A percentile compares a stretch with the other conserved stretches of the same genome.
Evolutionary conservation across 257 asterid genomes (phyloP).

Genomic region (Lantana camara): DNA sequence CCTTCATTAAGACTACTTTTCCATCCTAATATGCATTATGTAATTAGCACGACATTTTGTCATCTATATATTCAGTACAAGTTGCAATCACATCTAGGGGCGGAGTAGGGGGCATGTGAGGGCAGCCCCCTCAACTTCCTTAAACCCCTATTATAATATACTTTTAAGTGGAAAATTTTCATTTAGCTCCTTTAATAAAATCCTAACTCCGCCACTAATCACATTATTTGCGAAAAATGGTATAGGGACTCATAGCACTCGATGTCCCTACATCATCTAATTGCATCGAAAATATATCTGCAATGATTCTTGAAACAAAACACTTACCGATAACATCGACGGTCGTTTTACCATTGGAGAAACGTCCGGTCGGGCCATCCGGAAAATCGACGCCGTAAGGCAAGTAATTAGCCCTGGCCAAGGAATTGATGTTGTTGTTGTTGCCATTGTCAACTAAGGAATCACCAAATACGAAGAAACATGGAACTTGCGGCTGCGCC

Average conservation of each 20-base stretch:
- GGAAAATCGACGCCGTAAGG: constrained; percentile 73
- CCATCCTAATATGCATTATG: neutral
- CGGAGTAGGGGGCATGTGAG: too few relatives aligned
- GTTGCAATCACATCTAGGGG: too few relatives aligned
- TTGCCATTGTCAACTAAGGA: constrained; percentile 78
- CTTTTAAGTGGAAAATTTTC: too few relatives aligned
- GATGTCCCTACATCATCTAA: neutral
- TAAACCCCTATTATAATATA: too few relatives aligned
- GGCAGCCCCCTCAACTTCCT: too few relatives aligned
- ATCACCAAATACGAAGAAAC: constrained; percentile 72
- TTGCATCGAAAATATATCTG: neutral
- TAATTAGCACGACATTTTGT: neutral
- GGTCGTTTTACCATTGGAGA: constrained; percentile 65
- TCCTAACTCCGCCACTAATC: too few relatives aligned
- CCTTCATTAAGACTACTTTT: too few relatives aligned
- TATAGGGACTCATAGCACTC: neutral
- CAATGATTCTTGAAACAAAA: too few relatives aligned
- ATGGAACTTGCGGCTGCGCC: constrained; percentile 73
- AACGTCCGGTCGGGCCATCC: constrained; percentile 69
- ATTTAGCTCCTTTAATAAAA: too few relatives aligned
- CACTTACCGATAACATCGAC: constrained; percentile 74
- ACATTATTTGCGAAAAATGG: neutral
- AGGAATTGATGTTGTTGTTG: constrained; percentile 58
- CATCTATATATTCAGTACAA: too few relatives aligned
- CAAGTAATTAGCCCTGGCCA: constrained; percentile 73